A percentile compares a stretch with the other conserved stretches of the same genome.
These are phyloP conservation scores for Candida andamanensis DNA, from an alignment of 805 yeast genomes.

Conservation along the genomic window DNA sequence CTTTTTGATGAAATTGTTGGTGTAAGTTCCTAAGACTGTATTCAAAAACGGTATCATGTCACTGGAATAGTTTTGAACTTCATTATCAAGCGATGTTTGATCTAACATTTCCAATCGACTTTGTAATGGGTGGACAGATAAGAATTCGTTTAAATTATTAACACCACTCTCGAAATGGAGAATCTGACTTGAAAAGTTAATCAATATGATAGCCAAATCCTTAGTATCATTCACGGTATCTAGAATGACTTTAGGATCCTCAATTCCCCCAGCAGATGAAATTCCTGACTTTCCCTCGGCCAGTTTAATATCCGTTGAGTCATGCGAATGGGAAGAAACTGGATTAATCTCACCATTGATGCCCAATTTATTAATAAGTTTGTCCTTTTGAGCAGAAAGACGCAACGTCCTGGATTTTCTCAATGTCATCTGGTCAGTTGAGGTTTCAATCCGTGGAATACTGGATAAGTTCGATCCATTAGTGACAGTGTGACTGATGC, in stretches of 20 bases:
- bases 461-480: constrained; percentile 8
- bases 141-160: constrained; percentile 25
- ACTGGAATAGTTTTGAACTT: constrained; percentile 43
- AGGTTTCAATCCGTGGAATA: constrained; percentile 1
- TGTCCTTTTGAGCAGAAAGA: constrained; percentile 25
- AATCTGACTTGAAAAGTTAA: constrained; percentile 34
- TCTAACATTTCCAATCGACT: constrained; percentile 29
- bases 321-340: constrained; percentile 1
- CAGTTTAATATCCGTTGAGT: constrained; percentile 3
- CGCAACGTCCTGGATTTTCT: constrained; percentile 28
- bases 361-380: constrained; percentile 14
- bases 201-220: constrained; percentile 32
- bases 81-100: constrained; percentile 11
- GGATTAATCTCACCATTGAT: constrained; percentile 8
- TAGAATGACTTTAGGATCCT: constrained; percentile 28
- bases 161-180: constrained; percentile 36
- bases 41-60: constrained; percentile 43
- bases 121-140: constrained; percentile 22
- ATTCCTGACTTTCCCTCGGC: background rate
- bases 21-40: constrained; percentile 40
- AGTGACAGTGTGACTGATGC: constrained; percentile 10
- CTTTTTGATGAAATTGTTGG: constrained; percentile 29
- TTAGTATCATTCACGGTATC: constrained; percentile 32
- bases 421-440: constrained; percentile 10
- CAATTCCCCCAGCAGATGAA: constrained; percentile 16